Percentiles rank a stretch among this genome's conserved stretches.
Conservation (phyloP, 768 basidiomycete species). For the Gymnopilus dilepis region DNA sequence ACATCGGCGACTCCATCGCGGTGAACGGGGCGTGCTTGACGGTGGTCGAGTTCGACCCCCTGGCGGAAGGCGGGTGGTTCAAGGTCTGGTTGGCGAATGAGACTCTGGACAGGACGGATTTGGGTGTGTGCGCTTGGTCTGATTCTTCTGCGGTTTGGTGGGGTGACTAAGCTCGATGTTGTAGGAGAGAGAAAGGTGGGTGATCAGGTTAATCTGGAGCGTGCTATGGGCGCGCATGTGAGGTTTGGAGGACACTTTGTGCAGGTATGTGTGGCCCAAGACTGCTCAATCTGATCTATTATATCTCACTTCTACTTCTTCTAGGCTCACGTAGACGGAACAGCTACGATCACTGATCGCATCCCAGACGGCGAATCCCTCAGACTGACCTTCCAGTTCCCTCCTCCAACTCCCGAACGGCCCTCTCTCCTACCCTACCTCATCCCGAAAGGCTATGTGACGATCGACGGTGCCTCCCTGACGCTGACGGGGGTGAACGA, state of each 20-base stretch:
- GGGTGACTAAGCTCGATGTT: conserved; percentile 22
- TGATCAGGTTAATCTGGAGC: conserved; percentile 88
- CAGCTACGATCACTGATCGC: conserved; percentile 73
- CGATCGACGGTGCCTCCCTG: conserved; percentile 93
- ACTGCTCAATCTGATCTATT: neutral
- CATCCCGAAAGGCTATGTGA: conserved; percentile 93
- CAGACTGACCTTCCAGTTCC: conserved; percentile 80
- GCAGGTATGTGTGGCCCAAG: conserved; percentile 58
- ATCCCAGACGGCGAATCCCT: conserved; percentile 86
- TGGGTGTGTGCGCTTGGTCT: conserved; percentile 56
- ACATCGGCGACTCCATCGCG: conserved; percentile 93
- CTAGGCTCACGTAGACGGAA: conserved; percentile 94
- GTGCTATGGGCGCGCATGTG: conserved; percentile 91
- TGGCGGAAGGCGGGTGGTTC: conserved; percentile 76
- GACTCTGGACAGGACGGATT: conserved; percentile 87
- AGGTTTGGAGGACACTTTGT: conserved; percentile 98
- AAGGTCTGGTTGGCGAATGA: conserved; percentile 96
- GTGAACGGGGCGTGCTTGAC: conserved; percentile 91
- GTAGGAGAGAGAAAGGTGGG: conserved; percentile 80
- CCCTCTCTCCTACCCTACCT: conserved; percentile 80
- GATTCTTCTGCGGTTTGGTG: neutral
- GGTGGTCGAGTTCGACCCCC: conserved; percentile 80
- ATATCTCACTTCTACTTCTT: neutral
- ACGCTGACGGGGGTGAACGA: conserved; percentile 86
- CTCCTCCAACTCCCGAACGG: conserved; percentile 57